Percentiles rank a stretch among this genome's conserved stretches.
These are phyloP conservation scores for Aspergillus olivimuriae DNA, from an alignment of 495 filamentous ascomycete genomes.

Conservation along the genomic window DNA sequence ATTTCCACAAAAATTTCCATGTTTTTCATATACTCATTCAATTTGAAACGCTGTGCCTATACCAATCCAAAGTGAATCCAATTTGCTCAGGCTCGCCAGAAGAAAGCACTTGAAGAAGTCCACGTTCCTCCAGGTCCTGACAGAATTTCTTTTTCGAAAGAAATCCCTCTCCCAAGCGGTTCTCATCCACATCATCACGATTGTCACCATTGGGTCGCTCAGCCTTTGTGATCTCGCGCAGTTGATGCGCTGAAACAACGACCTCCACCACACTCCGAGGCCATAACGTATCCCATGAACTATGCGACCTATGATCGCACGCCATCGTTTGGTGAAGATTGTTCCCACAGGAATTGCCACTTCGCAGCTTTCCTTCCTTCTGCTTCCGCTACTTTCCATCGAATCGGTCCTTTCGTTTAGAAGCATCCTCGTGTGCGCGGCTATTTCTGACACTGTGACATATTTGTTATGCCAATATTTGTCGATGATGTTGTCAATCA, in stretches of 20 bases:
- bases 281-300: too few species aligned
- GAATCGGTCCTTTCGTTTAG: not conserved
- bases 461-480: not conserved
- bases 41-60: not conserved
- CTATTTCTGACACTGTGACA: not conserved
- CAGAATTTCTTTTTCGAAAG: conserved; percentile 10
- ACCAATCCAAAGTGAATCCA: conserved; percentile 13
- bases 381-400: not conserved
- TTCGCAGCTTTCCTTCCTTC: too few species aligned
- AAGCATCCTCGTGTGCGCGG: not conserved
- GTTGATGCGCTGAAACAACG: too few species aligned
- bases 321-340: too few species aligned
- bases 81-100: conserved; percentile 12
- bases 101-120: conserved; percentile 18
- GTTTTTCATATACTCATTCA: too few species aligned
- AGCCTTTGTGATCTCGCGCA: too few species aligned
- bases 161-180: not conserved
- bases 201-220: too few species aligned
- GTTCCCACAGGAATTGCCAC: too few species aligned
- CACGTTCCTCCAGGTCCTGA: conserved; percentile 13
- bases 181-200: too few species aligned
- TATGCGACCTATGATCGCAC: too few species aligned
- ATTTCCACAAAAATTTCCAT: too few species aligned
- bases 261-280: too few species aligned
- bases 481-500: not conserved